These are phyloP conservation scores for Porcisia deanei DNA, from an alignment of 208 protist genomes.

Conservation along the genomic window DNA sequence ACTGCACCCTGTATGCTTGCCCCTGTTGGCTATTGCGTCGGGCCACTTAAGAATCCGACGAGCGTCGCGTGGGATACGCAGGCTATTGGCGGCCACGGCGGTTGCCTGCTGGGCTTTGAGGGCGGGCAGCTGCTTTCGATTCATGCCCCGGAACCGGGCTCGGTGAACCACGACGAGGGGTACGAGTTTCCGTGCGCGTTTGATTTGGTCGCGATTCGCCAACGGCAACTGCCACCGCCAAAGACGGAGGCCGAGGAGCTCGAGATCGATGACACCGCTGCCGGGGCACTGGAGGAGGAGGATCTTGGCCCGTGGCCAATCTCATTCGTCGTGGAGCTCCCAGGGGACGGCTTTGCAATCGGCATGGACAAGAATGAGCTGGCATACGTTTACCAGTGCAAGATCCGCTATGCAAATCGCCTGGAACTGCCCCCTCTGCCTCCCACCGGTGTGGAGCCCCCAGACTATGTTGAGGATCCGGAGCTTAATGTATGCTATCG, in stretches of 20 bases:
- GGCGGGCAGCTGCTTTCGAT: constrained; percentile 76
- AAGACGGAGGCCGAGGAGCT: constrained; percentile 57
- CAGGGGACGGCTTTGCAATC: constrained; percentile 36
- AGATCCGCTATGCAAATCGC: constrained; percentile 62
- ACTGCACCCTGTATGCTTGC: constrained; percentile 24
- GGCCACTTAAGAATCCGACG: constrained; percentile 49
- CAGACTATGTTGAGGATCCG: constrained; percentile 89
- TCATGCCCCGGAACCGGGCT: constrained; percentile 34
- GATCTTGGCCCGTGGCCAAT: constrained; percentile 83
- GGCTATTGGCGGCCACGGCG: constrained; percentile 19
- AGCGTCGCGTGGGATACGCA: constrained; percentile 71
- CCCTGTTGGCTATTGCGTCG: constrained; percentile 82
- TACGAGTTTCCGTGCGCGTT: constrained; percentile 73
- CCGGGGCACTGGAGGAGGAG: constrained; percentile 58
- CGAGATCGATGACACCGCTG: constrained; percentile 62
- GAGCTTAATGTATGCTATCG: constrained; percentile 84
- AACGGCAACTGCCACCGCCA: constrained; percentile 64
- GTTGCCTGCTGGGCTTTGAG: constrained; percentile 72
- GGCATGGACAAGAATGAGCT: constrained; percentile 75
- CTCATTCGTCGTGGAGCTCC: constrained; percentile 46
- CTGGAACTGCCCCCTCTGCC: constrained; percentile 76
- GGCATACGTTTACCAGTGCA: constrained; percentile 63
- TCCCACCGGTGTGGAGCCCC: constrained; percentile 83
- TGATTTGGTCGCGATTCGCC: constrained; percentile 74
- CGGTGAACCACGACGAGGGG: constrained; percentile 59